Base-by-base conservation (phyloP, 1,139 yeast species). In the Yamadazyma spencermartinsiae region DNA sequence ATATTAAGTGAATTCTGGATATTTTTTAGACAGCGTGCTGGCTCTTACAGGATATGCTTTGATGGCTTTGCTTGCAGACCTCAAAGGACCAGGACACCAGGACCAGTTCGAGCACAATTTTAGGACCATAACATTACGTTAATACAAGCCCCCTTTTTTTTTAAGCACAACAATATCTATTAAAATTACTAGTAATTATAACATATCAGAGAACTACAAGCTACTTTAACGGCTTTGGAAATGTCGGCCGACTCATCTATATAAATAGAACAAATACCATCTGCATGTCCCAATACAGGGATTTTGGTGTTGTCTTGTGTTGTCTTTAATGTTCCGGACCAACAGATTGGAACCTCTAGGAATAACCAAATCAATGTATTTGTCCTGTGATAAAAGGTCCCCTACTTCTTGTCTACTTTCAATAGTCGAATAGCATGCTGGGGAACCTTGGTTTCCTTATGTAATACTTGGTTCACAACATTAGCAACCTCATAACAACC, bases 241-340 rank as follows among this genome's bases (percentile, higher is more conserved):
- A 86, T 50, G 52, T 88, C 90, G 3, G 94, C 94, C 33, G 76
- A 80, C 39, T 74, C 73, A 58, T 90, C 95, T 20, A 90, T 72
- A 56, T 81, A 94, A 14, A 90, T 79, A 3, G 96, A 82, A 63
- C 98, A 92, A 42, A 92, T 85, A 36, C 99, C 99, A 61, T 92
- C 98, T 8, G 99, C 98, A 61, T 94, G 99, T 38, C 99, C 99
- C 61, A 94, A 68, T 5, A 94, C 98, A 3, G 98, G 97, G 50
- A 94, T 94, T 59, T 89, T 88, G 21, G 98, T 92, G 56, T 80
- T 79, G n/a, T n/a, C n/a, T n/a, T n/a, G n/a, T n/a, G n/a, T n/a
- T n/a, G 30, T 79, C 74, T 62, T 94, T 92, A 60, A 94, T 89
- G 60, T 74, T 79, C 50, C 86, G 78, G 17, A 94, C 99, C 46